A percentile compares a stretch with the other conserved stretches of the same genome.
Conservation (phyloP, 306 rosid genomes). For the Prunus mume region DNA sequence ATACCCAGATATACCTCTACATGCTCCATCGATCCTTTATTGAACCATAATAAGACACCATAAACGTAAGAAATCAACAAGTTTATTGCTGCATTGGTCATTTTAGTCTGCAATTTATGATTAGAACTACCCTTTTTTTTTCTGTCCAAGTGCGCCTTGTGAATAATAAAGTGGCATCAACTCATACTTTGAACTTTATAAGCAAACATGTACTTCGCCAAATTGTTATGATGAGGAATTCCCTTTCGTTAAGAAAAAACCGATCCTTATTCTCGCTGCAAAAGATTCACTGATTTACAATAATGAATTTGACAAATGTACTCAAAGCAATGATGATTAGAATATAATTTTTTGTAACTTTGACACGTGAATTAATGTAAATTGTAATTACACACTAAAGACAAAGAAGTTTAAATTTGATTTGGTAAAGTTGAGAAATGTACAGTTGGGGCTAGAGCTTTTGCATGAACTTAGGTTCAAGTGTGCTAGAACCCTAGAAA, state of each 20-base stretch:
- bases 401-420: constrained; percentile 40
- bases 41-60: too few species aligned
- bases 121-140: too few species aligned
- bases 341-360: constrained; percentile 17
- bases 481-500: constrained; percentile 32
- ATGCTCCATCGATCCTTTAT: too few species aligned
- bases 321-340: constrained; percentile 27
- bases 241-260: not conserved
- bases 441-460: not conserved
- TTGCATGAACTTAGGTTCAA: constrained; percentile 27
- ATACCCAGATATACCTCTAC: too few species aligned
- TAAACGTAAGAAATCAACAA: too few species aligned
- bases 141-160: too few species aligned
- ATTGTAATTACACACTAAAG: constrained; percentile 11
- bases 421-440: constrained; percentile 14
- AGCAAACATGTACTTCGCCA: not conserved
- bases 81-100: too few species aligned
- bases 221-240: not conserved
- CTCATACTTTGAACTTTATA: not conserved
- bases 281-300: not conserved
- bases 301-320: constrained; percentile 12
- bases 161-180: not conserved
- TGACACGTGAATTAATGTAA: constrained; percentile 25
- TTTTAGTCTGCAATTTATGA: too few species aligned
- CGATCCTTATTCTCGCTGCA: not conserved